These are phyloP conservation scores for Cladosporium halotolerans DNA, from an alignment of 2,329 filamentous ascomycete genomes.

Conservation along the genomic window DNA sequence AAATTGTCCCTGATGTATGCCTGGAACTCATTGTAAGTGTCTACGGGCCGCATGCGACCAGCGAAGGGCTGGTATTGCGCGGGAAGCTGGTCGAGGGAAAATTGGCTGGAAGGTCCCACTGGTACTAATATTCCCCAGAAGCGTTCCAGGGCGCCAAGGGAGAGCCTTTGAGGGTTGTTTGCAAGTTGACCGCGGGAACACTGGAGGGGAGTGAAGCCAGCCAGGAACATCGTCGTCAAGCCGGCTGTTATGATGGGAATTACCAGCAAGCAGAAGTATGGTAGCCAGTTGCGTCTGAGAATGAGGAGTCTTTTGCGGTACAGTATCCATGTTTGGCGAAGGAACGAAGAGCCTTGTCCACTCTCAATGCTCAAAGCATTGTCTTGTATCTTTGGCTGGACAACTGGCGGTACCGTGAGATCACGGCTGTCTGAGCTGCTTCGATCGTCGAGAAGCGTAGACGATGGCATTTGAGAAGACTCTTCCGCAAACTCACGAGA, in stretches of 20 bases:
- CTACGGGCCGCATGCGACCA: slow-evolving; percentile 39
- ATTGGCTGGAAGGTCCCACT: slow-evolving; percentile 29
- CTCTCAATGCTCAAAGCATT: slow-evolving; percentile 25
- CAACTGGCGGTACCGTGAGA: slow-evolving; percentile 14
- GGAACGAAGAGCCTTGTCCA: slow-evolving; percentile 64
- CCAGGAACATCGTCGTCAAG: slow-evolving; percentile 64
- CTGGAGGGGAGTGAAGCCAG: slow-evolving; percentile 45
- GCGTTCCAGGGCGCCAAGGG: slow-evolving; percentile 15
- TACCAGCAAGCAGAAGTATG: slow-evolving; percentile 64
- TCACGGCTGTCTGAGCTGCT: slow-evolving; percentile 14
- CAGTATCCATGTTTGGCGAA: slow-evolving; percentile 62
- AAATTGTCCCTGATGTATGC: slow-evolving; percentile 55
- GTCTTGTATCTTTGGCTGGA: slow-evolving; percentile 20
- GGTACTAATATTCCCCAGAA: slow-evolving; percentile 21
- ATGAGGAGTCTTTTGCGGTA: slow-evolving; percentile 71
- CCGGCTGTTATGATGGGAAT: slow-evolving; percentile 73
- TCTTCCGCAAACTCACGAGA: slow-evolving; percentile 67
- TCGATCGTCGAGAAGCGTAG: background rate
- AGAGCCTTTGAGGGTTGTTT: slow-evolving; percentile 14
- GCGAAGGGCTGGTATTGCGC: slow-evolving; percentile 24
- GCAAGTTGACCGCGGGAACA: slow-evolving; percentile 37
- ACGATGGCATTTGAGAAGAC: slow-evolving; percentile 8
- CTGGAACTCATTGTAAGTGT: slow-evolving; percentile 62
- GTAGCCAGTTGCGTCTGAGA: slow-evolving; percentile 68
- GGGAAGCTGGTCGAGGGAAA: slow-evolving; percentile 19